A percentile compares a stretch with the other conserved stretches of the same genome.
Evolutionary conservation across 192 early-diverging fungal species (phyloP).

Genomic region (Ambispora gerdemannii): DNA sequence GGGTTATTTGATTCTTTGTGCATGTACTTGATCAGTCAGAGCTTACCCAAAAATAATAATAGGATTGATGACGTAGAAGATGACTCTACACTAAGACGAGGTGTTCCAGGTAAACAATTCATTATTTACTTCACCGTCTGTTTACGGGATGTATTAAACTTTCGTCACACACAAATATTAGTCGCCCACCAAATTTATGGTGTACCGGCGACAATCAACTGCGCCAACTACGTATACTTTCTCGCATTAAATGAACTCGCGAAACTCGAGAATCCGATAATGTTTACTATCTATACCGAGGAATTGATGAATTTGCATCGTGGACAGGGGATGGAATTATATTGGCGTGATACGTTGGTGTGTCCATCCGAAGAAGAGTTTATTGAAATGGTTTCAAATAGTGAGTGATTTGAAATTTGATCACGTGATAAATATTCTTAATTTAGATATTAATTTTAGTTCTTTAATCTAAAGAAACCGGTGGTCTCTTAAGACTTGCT

Average conservation of each 20-base stretch:
- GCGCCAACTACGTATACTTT: slow-evolving; percentile 97
- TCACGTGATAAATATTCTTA: no score
- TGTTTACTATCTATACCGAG: slow-evolving; percentile 82
- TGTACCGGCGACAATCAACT: slow-evolving; percentile 88
- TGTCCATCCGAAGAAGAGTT: slow-evolving; percentile 94
- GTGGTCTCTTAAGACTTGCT: slow-evolving; percentile 89
- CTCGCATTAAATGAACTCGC: slow-evolving; percentile 77
- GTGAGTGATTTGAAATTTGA: no score
- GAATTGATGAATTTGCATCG: slow-evolving; percentile 89
- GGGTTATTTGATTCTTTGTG: not conserved
- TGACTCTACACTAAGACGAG: slow-evolving; percentile 81
- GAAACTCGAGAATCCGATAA: slow-evolving; percentile 59
- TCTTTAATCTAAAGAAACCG: slow-evolving; percentile 69
- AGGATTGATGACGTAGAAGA: slow-evolving; percentile 98
- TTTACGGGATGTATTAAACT: not conserved
- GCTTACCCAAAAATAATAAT: not conserved
- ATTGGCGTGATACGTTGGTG: slow-evolving; percentile 86
- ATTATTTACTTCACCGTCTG: not conserved
- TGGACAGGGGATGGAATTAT: slow-evolving; percentile 97
- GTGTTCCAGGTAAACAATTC: slow-evolving; percentile 58
- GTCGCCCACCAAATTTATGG: slow-evolving; percentile 98
- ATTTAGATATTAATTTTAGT: no score
- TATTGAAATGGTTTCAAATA: slow-evolving; percentile 93
- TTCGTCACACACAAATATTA: not conserved
- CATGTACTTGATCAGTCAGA: not conserved